phyloP scores from a whole-genome alignment of 257 asterid species.

The Ilex aquifolium region DNA sequence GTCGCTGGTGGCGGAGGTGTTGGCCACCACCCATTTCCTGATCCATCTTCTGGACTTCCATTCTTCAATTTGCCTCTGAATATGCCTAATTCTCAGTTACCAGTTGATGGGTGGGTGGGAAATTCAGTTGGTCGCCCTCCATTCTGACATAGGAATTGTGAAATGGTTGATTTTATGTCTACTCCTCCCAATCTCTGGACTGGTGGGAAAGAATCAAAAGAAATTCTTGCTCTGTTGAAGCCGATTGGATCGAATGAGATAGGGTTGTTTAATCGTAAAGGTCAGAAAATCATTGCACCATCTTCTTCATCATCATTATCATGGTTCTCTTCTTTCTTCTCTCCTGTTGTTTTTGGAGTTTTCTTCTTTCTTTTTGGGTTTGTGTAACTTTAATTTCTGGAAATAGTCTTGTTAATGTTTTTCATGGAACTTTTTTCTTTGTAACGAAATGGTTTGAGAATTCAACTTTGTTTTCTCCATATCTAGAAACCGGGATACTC shows the following conservation, averaged over 20 bases:
- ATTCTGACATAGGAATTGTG: conserved; percentile 13
- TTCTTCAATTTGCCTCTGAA: conserved; percentile 67
- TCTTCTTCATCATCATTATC: conserved; percentile 4
- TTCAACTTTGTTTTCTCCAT: conserved; percentile 7
- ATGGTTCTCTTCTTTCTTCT: neutral
- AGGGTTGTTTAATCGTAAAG: conserved; percentile 15
- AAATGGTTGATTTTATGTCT: neutral
- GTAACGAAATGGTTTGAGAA: conserved; percentile 21
- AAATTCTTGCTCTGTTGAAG: too few species aligned
- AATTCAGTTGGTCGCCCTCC: conserved; percentile 42
- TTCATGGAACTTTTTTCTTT: neutral
- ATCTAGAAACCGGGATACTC: neutral
- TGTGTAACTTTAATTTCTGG: conserved; percentile 17
- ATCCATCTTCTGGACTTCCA: conserved; percentile 63
- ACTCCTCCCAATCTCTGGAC: too few species aligned
- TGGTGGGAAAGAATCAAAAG: neutral
- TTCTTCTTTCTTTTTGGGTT: neutral
- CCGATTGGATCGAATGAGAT: conserved; percentile 15
- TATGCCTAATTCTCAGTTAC: conserved; percentile 39
- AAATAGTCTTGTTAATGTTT: conserved; percentile 10
- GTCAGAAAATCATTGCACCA: conserved; percentile 16
- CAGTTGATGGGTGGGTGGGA: conserved; percentile 66
- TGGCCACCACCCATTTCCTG: conserved; percentile 31
- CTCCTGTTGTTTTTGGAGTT: neutral
- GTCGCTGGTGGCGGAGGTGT: conserved; percentile 20